Conservation (phyloP, 2,329 filamentous ascomycete genomes). For the Diaporthe humulicola region DNA sequence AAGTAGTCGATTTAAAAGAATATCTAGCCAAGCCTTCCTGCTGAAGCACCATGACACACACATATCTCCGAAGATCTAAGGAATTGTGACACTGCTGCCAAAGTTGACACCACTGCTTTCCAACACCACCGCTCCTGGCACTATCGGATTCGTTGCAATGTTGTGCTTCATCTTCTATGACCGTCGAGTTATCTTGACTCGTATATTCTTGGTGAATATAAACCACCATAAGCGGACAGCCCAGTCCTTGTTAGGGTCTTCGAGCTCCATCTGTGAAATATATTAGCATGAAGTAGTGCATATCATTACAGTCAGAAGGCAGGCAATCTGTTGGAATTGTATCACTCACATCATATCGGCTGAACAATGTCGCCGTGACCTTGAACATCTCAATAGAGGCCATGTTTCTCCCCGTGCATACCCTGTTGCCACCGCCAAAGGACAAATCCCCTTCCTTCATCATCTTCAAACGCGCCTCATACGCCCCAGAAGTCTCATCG, state of each 20-base stretch:
- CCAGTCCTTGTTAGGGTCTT: slow-evolving; percentile 14
- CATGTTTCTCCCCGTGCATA: not conserved
- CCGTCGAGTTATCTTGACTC: not conserved
- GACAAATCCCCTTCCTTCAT: not conserved
- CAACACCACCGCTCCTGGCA: not conserved
- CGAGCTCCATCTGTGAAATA: not conserved
- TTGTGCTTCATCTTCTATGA: not conserved
- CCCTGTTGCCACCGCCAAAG: not conserved
- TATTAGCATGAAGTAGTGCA: not conserved
- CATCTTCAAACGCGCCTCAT: not conserved
- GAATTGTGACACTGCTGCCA: not conserved
- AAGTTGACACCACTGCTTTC: not conserved
- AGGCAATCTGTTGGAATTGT: not conserved
- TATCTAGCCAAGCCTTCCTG: not conserved
- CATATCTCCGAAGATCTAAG: not conserved
- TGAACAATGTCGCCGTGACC: slow-evolving; percentile 34
- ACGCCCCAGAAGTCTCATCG: not conserved
- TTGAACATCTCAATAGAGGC: slow-evolving; percentile 31
- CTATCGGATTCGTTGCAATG: not conserved
- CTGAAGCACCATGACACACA: not conserved
- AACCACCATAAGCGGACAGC: not conserved
- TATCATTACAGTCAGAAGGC: no score
- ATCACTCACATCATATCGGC: slow-evolving; percentile 29
- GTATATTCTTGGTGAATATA: not conserved
- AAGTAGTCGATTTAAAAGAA: not conserved